A percentile compares a stretch with the other conserved stretches of the same genome.
phyloP scores from a whole-genome alignment of 306 rosid genomes.

The Styphnolobium japonicum region DNA sequence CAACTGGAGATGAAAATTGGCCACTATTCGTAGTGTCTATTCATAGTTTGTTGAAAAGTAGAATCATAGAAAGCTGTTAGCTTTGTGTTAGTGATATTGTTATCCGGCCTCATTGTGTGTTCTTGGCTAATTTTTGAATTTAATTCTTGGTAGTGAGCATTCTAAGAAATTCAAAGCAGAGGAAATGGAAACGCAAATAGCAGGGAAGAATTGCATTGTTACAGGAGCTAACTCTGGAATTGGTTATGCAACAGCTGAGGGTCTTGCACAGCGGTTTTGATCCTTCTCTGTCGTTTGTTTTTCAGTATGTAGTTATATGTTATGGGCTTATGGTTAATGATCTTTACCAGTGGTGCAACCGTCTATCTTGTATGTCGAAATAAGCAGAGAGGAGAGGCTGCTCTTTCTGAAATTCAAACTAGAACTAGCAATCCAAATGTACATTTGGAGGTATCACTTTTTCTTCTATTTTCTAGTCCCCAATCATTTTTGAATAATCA shows the following conservation, averaged over 20 bases:
- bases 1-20: background rate
- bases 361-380: conserved; percentile 86
- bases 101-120: background rate
- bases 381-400: conserved; percentile 88
- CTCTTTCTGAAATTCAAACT: conserved; percentile 67
- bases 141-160: conserved; percentile 53
- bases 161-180: conserved; percentile 72
- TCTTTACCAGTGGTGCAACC: conserved; percentile 71
- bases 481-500: background rate
- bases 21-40: background rate
- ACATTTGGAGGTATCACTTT: conserved; percentile 64
- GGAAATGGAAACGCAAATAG: conserved; percentile 53
- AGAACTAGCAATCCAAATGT: conserved; percentile 74
- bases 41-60: background rate
- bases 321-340: conserved; percentile 10
- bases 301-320: background rate
- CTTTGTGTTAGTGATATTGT: background rate
- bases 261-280: conserved; percentile 77
- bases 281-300: conserved; percentile 14
- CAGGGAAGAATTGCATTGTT: conserved; percentile 83
- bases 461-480: background rate
- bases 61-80: background rate
- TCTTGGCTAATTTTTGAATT: background rate
- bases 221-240: conserved; percentile 98
- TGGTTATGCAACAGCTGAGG: conserved; percentile 85